Percentiles rank a stretch among this genome's conserved stretches.
Conservation (phyloP, 2,329 filamentous ascomycete species). For the Clonostachys solani region DNA sequence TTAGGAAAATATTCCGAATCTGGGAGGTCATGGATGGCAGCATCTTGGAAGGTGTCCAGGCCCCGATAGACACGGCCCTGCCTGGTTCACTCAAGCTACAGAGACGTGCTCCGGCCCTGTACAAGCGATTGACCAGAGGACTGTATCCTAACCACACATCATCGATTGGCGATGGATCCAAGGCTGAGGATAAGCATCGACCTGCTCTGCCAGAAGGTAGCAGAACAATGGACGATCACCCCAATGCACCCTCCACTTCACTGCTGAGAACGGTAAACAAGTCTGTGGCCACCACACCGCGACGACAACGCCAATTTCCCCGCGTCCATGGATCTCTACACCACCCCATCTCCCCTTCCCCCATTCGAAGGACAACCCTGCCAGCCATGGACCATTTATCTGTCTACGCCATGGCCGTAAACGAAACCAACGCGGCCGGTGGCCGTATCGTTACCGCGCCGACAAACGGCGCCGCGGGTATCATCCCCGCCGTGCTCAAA, state of each 20-base stretch:
- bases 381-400: slow-evolving; percentile 46
- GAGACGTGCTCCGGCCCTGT: slow-evolving; percentile 39
- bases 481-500: slow-evolving; percentile 45
- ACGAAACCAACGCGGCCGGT: slow-evolving; percentile 47
- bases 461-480: slow-evolving; percentile 45
- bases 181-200: neutral
- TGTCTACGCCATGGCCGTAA: slow-evolving; percentile 46
- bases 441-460: slow-evolving; percentile 46
- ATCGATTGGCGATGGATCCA: neutral
- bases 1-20: slow-evolving; percentile 39
- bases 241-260: neutral
- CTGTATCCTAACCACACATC: slow-evolving; percentile 31
- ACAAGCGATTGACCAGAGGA: slow-evolving; percentile 37
- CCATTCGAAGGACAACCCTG: slow-evolving; percentile 38
- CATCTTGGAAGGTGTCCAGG: slow-evolving; percentile 43
- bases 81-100: slow-evolving; percentile 43
- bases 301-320: slow-evolving; percentile 18
- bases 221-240: too few relatives aligned
- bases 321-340: slow-evolving; percentile 38
- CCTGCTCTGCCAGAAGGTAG: too few relatives aligned
- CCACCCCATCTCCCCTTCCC: slow-evolving; percentile 40
- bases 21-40: slow-evolving; percentile 49
- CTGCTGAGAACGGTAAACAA: neutral
- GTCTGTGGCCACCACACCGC: neutral
- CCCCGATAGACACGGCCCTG: slow-evolving; percentile 30